phyloP scores from a whole-genome alignment of 2,329 filamentous ascomycete species.

The Bipolaris cookei region DNA sequence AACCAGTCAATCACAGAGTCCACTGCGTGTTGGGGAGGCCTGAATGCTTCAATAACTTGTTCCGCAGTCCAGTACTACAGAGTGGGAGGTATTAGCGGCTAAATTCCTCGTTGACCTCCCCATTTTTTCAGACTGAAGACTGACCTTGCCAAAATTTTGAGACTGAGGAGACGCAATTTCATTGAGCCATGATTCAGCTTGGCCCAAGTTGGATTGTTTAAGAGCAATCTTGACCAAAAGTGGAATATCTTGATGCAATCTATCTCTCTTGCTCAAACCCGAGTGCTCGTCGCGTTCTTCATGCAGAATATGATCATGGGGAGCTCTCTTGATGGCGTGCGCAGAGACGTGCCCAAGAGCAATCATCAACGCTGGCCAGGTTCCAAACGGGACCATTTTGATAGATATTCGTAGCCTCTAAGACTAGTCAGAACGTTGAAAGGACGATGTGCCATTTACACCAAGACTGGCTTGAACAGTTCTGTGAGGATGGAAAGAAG shows the following conservation, averaged over 20 bases:
- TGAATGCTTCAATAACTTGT: not conserved
- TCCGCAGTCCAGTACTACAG: not conserved
- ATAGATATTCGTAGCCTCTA: not conserved
- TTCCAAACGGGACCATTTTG: not conserved
- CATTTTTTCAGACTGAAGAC: not conserved
- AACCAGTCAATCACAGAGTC: not conserved
- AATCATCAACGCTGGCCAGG: not conserved
- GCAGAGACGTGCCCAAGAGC: not conserved
- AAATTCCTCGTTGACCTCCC: not conserved
- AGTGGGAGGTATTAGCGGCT: not conserved
- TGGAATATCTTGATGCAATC: not conserved
- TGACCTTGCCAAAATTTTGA: not conserved
- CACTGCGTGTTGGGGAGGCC: not conserved
- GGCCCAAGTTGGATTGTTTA: not conserved
- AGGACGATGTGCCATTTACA: not conserved
- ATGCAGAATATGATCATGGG: not conserved
- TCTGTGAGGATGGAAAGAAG: not conserved
- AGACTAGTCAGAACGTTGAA: not conserved
- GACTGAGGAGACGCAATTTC: not conserved
- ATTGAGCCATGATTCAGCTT: not conserved
- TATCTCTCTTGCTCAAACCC: not conserved
- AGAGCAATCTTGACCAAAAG: not conserved
- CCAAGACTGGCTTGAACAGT: not conserved
- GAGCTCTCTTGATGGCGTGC: not conserved
- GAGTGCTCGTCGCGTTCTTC: not conserved